Base-by-base conservation (phyloP, 345 rosid species). In the Luvunga scandens region DNA sequence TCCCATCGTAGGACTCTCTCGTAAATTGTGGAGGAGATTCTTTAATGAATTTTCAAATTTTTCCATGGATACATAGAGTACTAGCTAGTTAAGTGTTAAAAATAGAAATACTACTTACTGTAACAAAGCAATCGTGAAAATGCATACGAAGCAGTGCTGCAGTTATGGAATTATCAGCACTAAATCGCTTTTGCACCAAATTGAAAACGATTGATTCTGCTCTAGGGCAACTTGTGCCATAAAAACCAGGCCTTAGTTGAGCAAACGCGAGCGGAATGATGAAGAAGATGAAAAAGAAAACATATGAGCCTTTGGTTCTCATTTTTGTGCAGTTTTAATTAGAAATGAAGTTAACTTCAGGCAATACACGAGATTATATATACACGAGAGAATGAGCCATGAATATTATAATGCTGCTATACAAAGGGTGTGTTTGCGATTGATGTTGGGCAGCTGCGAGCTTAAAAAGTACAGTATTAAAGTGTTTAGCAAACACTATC, bases 111-210 rank as follows among this genome's bases (percentile, higher is more conserved):
- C 83, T 85, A 90, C 89, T 92, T 9, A 7, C 18, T 68, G 79
- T 85, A 72, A 91, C 90, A 57, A 93, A 93, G 78, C 97, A 94
- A 73, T 94, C 97, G 62, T 93, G 97, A 67, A 93, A 94, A 81
- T 91, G 94, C 97, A 91, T 86, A 78, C 93, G 96, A 79, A 94
- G 97, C 87, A 94, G 83, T 55, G 91, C 92, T 0, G 95, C 87
- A 0, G 91, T 78, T 63, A 91, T 78, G 64, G 91, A 88, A 33
- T n/a, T 84, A 48, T 91, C 90, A 3, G 64, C 10, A 0, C 7
- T 69, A 66, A 89, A 90, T 38, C 86, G 81, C 28, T 75, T 81
- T 73, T 82, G 77, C 55, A 93, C 92, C 1, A 80, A 36, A 65
- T 76, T 65, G 1, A 61, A 73, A 13, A 94, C 79, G 14, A 90